Evolutionary conservation across 148 eudicot species (phyloP).

Genomic region (Limonium bicolor): DNA sequence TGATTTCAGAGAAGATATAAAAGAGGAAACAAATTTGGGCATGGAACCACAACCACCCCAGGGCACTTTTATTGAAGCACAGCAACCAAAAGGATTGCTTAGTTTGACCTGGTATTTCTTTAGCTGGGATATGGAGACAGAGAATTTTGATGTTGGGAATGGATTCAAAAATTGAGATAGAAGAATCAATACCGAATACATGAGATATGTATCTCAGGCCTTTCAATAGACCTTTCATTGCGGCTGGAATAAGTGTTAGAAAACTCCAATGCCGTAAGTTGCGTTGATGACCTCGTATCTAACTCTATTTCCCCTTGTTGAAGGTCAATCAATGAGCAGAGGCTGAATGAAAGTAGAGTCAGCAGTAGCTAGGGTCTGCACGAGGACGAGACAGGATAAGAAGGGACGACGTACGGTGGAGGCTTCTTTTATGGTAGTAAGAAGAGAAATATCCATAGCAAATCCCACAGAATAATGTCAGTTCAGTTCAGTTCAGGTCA

Average conservation of each 20-base stretch:
- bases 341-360: neutral
- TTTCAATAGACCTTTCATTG: conserved; percentile 37
- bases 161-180: neutral
- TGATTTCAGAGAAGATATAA: neutral
- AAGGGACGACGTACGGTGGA: too few relatives aligned
- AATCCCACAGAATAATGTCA: too few relatives aligned
- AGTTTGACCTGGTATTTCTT: too few relatives aligned
- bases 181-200: conserved; percentile 25
- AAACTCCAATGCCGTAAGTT: neutral
- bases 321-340: neutral
- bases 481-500: too few relatives aligned
- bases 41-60: neutral
- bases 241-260: conserved; percentile 8
- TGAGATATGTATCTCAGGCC: conserved; percentile 44
- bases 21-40: neutral
- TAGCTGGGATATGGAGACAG: neutral
- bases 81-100: neutral
- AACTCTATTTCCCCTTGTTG: neutral
- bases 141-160: neutral
- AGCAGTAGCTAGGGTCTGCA: conserved; percentile 1
- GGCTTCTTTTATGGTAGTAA: too few relatives aligned
- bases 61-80: neutral
- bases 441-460: too few relatives aligned
- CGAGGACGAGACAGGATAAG: too few relatives aligned
- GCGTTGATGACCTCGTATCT: neutral